These are phyloP conservation scores for Oryza punctata DNA, from an alignment of 176 grass and related monocot species.

Conservation along the genomic window DNA sequence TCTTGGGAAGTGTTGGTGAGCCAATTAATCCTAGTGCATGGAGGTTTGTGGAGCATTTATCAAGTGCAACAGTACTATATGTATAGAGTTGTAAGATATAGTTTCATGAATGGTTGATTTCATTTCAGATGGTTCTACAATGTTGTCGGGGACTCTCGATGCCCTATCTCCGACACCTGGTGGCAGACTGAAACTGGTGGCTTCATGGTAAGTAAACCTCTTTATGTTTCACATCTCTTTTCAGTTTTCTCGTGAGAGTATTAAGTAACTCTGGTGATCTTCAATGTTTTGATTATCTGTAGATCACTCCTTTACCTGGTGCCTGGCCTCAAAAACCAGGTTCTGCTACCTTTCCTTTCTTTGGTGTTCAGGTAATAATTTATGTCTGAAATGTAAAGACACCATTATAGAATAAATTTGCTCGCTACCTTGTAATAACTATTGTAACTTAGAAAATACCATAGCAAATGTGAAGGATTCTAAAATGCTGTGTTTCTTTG, in stretches of 20 bases:
- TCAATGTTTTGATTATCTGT: constrained; percentile 14
- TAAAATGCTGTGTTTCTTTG: neutral
- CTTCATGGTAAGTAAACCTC: constrained; percentile 67
- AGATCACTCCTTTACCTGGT: constrained; percentile 83
- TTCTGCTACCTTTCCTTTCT: constrained; percentile 85
- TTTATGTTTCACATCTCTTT: constrained; percentile 9
- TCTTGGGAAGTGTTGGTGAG: constrained; percentile 91
- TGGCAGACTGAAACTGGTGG: constrained; percentile 99
- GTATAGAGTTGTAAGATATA: constrained; percentile 33
- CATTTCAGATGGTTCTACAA: constrained; percentile 88
- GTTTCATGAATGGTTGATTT: constrained; percentile 38
- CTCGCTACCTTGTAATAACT: neutral
- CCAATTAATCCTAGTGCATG: constrained; percentile 99
- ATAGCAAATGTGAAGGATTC: neutral
- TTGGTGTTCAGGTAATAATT: constrained; percentile 80
- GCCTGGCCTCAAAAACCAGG: constrained; percentile 85
- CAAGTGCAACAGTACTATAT: constrained; percentile 25
- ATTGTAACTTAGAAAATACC: neutral
- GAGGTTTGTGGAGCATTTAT: constrained; percentile 59
- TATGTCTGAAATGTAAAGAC: constrained; percentile 30
- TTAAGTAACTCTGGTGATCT: constrained; percentile 20
- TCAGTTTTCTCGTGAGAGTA: constrained; percentile 5
- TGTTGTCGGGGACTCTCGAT: constrained; percentile 80
- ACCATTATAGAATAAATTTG: neutral
- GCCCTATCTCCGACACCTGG: constrained; percentile 97